phyloP scores from a whole-genome alignment of 768 basidiomycete genomes.

The Panaeolus cyanescens region DNA sequence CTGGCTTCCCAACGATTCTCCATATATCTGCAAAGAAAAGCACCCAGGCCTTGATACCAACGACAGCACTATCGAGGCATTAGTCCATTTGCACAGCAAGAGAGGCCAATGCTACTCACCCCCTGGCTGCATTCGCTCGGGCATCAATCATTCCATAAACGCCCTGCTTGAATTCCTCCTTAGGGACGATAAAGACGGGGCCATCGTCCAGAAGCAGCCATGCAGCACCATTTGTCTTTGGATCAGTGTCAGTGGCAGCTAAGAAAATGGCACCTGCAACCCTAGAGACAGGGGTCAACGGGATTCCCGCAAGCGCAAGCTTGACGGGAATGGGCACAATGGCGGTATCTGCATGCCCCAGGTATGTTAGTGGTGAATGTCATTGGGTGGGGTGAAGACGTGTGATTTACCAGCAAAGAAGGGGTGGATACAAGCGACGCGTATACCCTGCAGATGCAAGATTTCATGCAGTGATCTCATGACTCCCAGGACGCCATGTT shows the following conservation, averaged over 20 bases:
- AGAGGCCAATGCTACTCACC: conserved; percentile 20
- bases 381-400: neutral
- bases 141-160: conserved; percentile 55
- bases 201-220: conserved; percentile 54
- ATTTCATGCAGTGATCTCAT: conserved; percentile 48
- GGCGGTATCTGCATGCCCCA: conserved; percentile 41
- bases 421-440: conserved; percentile 50
- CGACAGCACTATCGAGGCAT: conserved; percentile 17
- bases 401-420: conserved; percentile 49
- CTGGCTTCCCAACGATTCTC: conserved; percentile 27
- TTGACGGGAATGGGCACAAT: conserved; percentile 42
- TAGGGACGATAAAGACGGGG: conserved; percentile 45
- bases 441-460: conserved; percentile 37
- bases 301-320: conserved; percentile 50
- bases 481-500: conserved; percentile 54
- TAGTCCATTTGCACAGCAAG: neutral
- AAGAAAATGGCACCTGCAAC: conserved; percentile 55
- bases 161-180: conserved; percentile 49
- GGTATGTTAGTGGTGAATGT: neutral
- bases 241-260: conserved; percentile 47
- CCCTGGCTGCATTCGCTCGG: conserved; percentile 34
- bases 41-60: conserved; percentile 27
- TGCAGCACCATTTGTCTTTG: conserved; percentile 44
- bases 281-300: conserved; percentile 45
- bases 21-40: conserved; percentile 28